Evolutionary conservation across 306 rosid species (phyloP).

Genomic region (Hylodesmum podocarpum): DNA sequence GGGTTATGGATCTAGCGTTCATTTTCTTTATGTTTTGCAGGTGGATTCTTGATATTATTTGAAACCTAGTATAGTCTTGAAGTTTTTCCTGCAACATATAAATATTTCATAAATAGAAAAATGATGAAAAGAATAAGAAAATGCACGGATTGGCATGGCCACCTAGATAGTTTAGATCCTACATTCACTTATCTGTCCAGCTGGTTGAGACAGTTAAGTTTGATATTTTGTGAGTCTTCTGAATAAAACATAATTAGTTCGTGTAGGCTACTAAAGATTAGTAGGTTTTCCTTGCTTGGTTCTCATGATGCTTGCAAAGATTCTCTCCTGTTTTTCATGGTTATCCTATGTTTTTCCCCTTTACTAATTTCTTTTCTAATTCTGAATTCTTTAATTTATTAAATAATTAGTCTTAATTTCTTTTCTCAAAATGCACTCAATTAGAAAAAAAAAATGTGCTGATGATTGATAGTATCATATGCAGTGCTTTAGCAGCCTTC

Average conservation of each 20-base stretch:
- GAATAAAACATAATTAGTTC: conserved; percentile 1
- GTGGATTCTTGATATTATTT: conserved; percentile 33
- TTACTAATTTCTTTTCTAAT: conserved; percentile 11
- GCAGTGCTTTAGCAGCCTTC: conserved; percentile 97
- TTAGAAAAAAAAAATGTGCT: conserved; percentile 25
- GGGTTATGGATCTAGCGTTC: conserved; percentile 14
- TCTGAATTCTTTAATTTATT: conserved; percentile 2
- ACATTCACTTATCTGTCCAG: neutral
- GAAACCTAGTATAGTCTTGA: conserved; percentile 12
- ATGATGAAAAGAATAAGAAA: neutral
- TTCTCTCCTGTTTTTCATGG: neutral
- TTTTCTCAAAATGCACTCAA: conserved; percentile 4
- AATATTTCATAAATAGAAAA: conserved; percentile 7
- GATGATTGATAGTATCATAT: conserved; percentile 36
- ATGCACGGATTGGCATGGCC: neutral
- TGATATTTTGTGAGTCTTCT: conserved; percentile 3
- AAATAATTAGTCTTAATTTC: neutral
- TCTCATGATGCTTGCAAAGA: conserved; percentile 23
- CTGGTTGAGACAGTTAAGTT: neutral
- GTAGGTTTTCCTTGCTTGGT: conserved; percentile 6
- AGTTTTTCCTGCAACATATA: conserved; percentile 19
- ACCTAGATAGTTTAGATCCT: conserved; percentile 11
- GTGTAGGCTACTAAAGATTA: neutral
- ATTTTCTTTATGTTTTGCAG: conserved; percentile 26
- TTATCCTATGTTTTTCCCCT: conserved; percentile 4